Evolutionary conservation across 2,329 filamentous ascomycete genomes (phyloP), one percentile per base, ranked within the genome.

Genomic region (Escovopsis sp.): DNA sequence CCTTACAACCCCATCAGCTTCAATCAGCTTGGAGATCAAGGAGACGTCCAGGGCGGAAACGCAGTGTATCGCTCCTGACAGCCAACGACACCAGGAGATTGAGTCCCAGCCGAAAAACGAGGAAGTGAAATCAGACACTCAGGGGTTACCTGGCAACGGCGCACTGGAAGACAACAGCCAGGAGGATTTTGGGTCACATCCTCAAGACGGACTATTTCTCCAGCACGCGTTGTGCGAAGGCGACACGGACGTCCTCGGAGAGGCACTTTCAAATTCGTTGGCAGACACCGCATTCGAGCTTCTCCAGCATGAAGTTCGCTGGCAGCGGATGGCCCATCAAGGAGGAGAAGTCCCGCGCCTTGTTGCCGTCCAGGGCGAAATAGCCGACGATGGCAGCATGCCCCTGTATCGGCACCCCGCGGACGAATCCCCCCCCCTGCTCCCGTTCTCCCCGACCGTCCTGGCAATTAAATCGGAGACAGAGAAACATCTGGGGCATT

Each of bases 341-440:
- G 84, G 85, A 30, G 88, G 91, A 24, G 82, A 91, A 52, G 91
- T 96, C 0, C 91, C 91, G 35, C 79, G 91, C 32, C 74, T 95
- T 2, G 85, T 96, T 7, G 87, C 86, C 39, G 87, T 94, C 15
- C 88, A 96, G 58, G 91, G 88, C 4, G 66, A 72, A 13, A 66
- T 87, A 27, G 69, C 68, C 33, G 56, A 67, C 0, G 79, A 89
- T 52, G 84, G 84, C 14, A 79, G 70, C 48, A 79, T 84, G 57
- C 91, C 91, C 16, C 72, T 96, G n/a, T 98, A 98, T 59, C 82
- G 91, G 12, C 91, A 96, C 59, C 91, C 91, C 36, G 76, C 86
- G 4, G 91, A 98, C 55, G 84, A 93, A 57, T 84, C 84, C 1
- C 81, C 88, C 0, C 79, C 84, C 1, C 61, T 95, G 12, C 64